A percentile compares a stretch with the other conserved stretches of the same genome.
Evolutionary conservation across 495 filamentous ascomycete genomes (phyloP).

Genomic region (Penicillium maclennaniae): DNA sequence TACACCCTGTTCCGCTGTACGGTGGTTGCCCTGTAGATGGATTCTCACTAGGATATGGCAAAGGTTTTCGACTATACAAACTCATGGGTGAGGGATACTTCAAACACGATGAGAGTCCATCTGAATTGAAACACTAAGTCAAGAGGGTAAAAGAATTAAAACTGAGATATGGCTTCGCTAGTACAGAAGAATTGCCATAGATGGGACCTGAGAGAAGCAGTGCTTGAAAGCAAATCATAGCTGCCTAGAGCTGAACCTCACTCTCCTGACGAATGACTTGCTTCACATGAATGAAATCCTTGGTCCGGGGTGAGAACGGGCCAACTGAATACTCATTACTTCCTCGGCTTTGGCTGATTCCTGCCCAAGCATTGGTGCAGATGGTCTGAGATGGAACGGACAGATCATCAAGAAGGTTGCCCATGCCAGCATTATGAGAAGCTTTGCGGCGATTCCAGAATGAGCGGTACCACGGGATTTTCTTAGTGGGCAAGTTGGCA

Average conservation of each 20-base stretch:
- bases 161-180: background rate
- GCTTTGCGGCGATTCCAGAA: slow-evolving; percentile 4
- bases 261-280: slow-evolving; percentile 40
- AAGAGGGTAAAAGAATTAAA: background rate
- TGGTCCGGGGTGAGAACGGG: slow-evolving; percentile 1
- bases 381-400: slow-evolving; percentile 25
- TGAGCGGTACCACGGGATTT: background rate
- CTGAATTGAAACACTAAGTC: background rate
- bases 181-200: background rate
- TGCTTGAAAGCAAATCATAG: background rate
- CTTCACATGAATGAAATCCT: slow-evolving; percentile 35
- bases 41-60: background rate
- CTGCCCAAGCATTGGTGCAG: slow-evolving; percentile 40
- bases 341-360: slow-evolving; percentile 18
- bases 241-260: slow-evolving; percentile 22
- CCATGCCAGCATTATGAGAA: slow-evolving; percentile 6
- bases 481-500: too few relatives aligned
- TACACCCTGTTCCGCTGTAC: slow-evolving; percentile 12
- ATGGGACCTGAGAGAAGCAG: background rate
- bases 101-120: background rate
- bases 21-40: background rate
- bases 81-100: background rate
- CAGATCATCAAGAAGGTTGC: slow-evolving; percentile 16
- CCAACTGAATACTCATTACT: slow-evolving; percentile 21
- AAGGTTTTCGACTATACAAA: background rate